These are phyloP conservation scores for Crepidotus sp. DNA, from an alignment of 1,284 basidiomycete species.

Conservation along the genomic window DNA sequence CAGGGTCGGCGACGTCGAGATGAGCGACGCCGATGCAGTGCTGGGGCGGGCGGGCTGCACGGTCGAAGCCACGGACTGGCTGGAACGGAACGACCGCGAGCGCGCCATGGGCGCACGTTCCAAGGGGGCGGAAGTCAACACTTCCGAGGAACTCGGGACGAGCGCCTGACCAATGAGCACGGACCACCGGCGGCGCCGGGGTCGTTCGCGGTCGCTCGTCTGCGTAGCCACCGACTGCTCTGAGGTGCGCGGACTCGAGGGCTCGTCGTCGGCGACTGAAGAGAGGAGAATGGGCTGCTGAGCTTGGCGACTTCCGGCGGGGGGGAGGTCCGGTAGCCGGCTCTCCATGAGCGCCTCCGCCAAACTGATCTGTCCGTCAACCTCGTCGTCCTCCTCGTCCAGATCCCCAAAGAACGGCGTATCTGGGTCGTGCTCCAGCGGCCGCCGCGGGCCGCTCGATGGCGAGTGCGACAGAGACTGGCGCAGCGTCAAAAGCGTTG, in stretches of 20 bases:
- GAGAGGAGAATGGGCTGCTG: slow-evolving; percentile 61
- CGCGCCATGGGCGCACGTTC: slow-evolving; percentile 5
- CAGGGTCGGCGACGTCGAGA: slow-evolving; percentile 22
- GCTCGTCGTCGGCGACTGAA: slow-evolving; percentile 34
- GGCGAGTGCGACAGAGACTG: slow-evolving; percentile 46
- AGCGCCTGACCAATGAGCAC: slow-evolving; percentile 30
- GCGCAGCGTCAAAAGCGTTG: slow-evolving; percentile 53
- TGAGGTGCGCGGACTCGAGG: slow-evolving; percentile 39
- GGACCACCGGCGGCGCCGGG: slow-evolving; percentile 47
- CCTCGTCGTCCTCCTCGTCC: slow-evolving; percentile 62
- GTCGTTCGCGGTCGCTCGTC: slow-evolving; percentile 19
- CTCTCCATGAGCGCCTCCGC: slow-evolving; percentile 69
- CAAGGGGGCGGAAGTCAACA: slow-evolving; percentile 14
- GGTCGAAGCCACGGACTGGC: slow-evolving; percentile 23
- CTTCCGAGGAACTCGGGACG: slow-evolving; percentile 17
- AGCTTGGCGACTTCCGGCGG: slow-evolving; percentile 50
- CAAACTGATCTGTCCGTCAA: slow-evolving; percentile 57
- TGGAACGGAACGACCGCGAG: slow-evolving; percentile 28
- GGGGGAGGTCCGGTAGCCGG: slow-evolving; percentile 62
- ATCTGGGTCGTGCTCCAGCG: slow-evolving; percentile 26
- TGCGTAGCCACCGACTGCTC: slow-evolving; percentile 30
- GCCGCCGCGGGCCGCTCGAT: slow-evolving; percentile 20
- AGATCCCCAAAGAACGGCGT: slow-evolving; percentile 33
- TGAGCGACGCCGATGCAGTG: slow-evolving; percentile 23
- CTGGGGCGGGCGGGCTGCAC: slow-evolving; percentile 20